Evolutionary conservation across 2,329 filamentous ascomycete genomes (phyloP), one percentile per base, ranked within the genome.

Genomic region (Cryphonectria naterciae): DNA sequence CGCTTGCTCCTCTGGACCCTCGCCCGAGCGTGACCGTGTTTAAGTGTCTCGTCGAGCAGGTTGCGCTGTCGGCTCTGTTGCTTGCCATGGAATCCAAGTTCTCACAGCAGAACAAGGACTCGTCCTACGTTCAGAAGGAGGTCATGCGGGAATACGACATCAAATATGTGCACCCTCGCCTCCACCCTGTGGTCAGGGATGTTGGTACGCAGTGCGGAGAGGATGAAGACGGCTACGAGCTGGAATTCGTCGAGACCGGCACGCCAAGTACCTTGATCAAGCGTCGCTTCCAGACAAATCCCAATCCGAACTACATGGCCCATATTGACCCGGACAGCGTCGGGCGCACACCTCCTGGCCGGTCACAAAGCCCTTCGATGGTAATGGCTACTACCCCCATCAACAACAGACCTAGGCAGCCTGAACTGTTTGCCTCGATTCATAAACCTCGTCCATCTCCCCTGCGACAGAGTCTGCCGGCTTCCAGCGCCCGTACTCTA

Each of bases 61-160:
- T 85, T 22, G 84, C 97, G 1, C 84, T 99, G 19, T 95, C 95
- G 0, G 83, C 86, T 1, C 93, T 98, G 79, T 87, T 98, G 74
- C 86, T 90, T 67, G 84, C 93, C 41, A 83, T 98, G 65, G 91
- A 92, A 72, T 87, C 86, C 2, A 89, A 86, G 46, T 98, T 95
- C 80, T 86, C 88, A 4, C 95, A 95, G 78, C 95, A 98, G 79
- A 89, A 89, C 72, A 97, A 94, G 78, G 96, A 99, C 80, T 89
- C 89, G 1, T 86, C 90, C 2, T 87, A 98, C 63, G 92, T 99
- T 71, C 94, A 97, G 75, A 94, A 92, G 76, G 93, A 98, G 81
- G 95, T 98, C 6, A 86, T 98, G 81, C 91, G 94, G 79, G 96
- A 99, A 81, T 99, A 99, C 78, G 94, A 98, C 78, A 93, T 90